Percentiles rank a stretch among this genome's conserved stretches.
Evolutionary conservation across 169 alveolate genomes (phyloP).

Genomic region (Cryptosporidium parvum): DNA sequence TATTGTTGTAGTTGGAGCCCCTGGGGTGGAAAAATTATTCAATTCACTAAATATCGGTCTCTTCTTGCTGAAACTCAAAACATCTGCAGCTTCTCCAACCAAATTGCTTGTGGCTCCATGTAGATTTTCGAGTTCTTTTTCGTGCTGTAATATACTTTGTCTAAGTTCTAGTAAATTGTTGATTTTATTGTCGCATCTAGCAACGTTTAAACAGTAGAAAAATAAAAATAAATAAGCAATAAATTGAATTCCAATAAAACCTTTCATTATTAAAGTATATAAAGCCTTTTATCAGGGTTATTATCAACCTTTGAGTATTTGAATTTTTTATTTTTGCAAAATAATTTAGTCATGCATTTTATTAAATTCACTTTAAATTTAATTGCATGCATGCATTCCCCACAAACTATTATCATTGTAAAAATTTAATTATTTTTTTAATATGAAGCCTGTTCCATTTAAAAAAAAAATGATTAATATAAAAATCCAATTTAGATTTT

Average conservation of each 20-base stretch:
- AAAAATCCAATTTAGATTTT: not conserved
- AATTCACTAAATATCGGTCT: constrained; percentile 45
- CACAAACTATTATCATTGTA: constrained; percentile 1
- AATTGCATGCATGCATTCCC: constrained; percentile 42
- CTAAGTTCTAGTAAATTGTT: constrained; percentile 21
- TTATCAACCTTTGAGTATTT: not conserved
- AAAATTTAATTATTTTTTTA: not conserved
- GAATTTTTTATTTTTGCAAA: not conserved
- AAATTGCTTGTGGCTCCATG: constrained; percentile 57
- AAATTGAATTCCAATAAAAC: constrained; percentile 6
- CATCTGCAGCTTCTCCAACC: constrained; percentile 76
- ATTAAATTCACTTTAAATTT: not conserved
- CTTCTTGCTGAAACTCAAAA: constrained; percentile 49
- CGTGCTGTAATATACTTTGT: constrained; percentile 51
- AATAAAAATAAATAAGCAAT: constrained; percentile 1
- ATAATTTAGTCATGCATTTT: not conserved
- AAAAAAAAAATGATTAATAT: not conserved
- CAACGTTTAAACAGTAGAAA: not conserved
- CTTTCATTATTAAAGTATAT: constrained; percentile 10
- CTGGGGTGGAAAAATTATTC: constrained; percentile 17
- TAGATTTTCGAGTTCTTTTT: constrained; percentile 45
- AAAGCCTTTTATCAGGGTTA: not conserved
- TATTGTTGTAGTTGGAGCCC: constrained; percentile 43
- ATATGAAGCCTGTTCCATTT: not conserved
- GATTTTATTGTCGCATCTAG: constrained; percentile 13